Evolutionary conservation across 306 rosid genomes (phyloP).

Genomic region (Quercus engelmannii): DNA sequence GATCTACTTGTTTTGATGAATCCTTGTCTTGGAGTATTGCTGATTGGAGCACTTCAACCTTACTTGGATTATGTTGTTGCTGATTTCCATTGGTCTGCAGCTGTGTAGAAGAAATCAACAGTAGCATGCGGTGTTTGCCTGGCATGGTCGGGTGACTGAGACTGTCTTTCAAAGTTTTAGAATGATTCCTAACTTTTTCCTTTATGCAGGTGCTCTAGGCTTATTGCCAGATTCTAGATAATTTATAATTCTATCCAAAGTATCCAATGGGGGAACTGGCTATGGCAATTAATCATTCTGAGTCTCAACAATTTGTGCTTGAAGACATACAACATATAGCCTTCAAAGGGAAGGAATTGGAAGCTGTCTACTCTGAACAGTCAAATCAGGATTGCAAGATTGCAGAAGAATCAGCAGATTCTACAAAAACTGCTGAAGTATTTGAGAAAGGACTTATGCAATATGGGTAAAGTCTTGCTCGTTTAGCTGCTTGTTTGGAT

Average conservation of each 20-base stretch:
- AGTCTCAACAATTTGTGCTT: constrained; percentile 39
- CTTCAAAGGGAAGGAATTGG: constrained; percentile 17
- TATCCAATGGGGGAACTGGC: constrained; percentile 55
- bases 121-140: constrained; percentile 58
- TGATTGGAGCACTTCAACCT: constrained; percentile 77
- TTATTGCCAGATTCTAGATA: constrained; percentile 41
- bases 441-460: constrained; percentile 53
- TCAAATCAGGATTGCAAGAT: constrained; percentile 24
- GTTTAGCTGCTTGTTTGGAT: neutral
- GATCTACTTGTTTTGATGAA: constrained; percentile 63
- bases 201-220: constrained; percentile 69
- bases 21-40: constrained; percentile 53
- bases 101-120: constrained; percentile 71
- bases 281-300: constrained; percentile 41
- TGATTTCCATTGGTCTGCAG: constrained; percentile 69
- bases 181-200: constrained; percentile 46
- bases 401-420: constrained; percentile 36
- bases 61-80: constrained; percentile 65
- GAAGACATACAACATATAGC: constrained; percentile 33
- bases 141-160: constrained; percentile 65
- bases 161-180: constrained; percentile 52
- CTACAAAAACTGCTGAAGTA: constrained; percentile 10
- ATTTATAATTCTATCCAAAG: constrained; percentile 28
- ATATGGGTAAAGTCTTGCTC: constrained; percentile 45
- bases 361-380: constrained; percentile 1